phyloP scores from a whole-genome alignment of 1,284 basidiomycete species.

The Microstroma glucosiphilum region DNA sequence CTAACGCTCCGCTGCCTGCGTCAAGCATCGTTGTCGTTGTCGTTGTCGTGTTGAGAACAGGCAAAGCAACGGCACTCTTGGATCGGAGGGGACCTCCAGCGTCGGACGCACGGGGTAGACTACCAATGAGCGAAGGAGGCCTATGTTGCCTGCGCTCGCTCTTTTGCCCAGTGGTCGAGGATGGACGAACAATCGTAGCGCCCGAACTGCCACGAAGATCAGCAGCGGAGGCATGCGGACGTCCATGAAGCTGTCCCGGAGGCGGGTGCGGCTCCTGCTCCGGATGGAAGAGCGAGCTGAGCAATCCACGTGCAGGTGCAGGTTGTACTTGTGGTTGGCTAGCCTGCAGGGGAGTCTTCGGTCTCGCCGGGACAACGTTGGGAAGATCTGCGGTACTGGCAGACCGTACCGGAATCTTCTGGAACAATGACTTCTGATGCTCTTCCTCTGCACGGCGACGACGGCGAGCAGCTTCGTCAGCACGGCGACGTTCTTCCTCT shows the following conservation, averaged over 20 bases:
- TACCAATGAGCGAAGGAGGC: conserved; percentile 6
- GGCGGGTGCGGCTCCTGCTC: conserved; percentile 37
- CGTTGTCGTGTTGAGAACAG: conserved; percentile 55
- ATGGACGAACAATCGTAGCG: neutral
- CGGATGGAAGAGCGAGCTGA: conserved; percentile 46
- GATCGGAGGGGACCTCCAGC: conserved; percentile 53
- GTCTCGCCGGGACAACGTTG: conserved; percentile 10
- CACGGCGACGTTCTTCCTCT: conserved; percentile 32
- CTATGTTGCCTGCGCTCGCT: conserved; percentile 2
- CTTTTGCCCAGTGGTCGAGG: conserved; percentile 1
- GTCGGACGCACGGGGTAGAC: conserved; percentile 8
- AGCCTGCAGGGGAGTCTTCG: neutral
- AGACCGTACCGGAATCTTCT: conserved; percentile 61
- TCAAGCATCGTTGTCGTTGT: conserved; percentile 4
- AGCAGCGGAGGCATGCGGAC: conserved; percentile 37
- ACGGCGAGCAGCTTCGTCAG: conserved; percentile 46
- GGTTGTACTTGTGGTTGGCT: neutral
- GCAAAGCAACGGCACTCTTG: conserved; percentile 63
- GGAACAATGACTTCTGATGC: conserved; percentile 68
- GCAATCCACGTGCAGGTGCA: conserved; percentile 29
- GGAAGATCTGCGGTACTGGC: conserved; percentile 44
- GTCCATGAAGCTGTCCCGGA: conserved; percentile 34
- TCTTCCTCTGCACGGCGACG: conserved; percentile 59
- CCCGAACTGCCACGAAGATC: conserved; percentile 20
- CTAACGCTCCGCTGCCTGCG: conserved; percentile 3